Evolutionary conservation across 768 basidiomycete species (phyloP).

Genomic region (Lactifluus hygrophoroides): DNA sequence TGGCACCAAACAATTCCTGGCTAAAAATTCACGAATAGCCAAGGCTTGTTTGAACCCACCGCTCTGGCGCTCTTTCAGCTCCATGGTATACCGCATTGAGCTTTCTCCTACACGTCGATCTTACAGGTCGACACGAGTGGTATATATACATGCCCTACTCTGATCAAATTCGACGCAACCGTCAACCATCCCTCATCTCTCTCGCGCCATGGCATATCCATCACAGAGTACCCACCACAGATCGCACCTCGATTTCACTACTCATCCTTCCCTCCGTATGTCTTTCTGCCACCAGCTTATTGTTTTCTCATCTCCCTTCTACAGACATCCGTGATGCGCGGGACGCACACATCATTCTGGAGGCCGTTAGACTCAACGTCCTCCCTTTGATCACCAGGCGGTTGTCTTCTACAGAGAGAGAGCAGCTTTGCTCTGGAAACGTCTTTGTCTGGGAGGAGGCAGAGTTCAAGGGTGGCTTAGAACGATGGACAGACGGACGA

Average conservation of each 20-base stretch:
- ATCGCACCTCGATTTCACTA: constrained; percentile 16
- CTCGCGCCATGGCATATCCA: constrained; percentile 11
- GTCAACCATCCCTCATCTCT: background rate
- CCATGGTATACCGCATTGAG: constrained; percentile 15
- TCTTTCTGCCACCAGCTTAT: background rate
- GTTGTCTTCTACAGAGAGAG: constrained; percentile 60
- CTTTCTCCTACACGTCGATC: constrained; percentile 1
- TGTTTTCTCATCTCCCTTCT: background rate
- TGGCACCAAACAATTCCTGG: constrained; percentile 21
- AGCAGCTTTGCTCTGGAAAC: constrained; percentile 61
- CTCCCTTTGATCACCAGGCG: constrained; percentile 66
- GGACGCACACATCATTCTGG: constrained; percentile 68
- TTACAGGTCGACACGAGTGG: constrained; percentile 13
- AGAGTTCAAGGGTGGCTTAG: constrained; percentile 49
- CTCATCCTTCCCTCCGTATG: constrained; percentile 17
- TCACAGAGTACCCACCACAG: constrained; percentile 5
- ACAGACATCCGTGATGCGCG: constrained; percentile 72
- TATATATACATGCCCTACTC: constrained; percentile 17
- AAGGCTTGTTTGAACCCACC: constrained; percentile 13
- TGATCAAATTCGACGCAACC: constrained; percentile 1
- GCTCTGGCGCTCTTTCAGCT: background rate
- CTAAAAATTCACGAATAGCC: constrained; percentile 16
- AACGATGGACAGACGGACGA: constrained; percentile 78
- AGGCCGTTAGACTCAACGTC: constrained; percentile 63
- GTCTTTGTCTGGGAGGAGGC: constrained; percentile 85